phyloP scores from a whole-genome alignment of 306 rosid genomes.

The Hylodesmum podocarpum region DNA sequence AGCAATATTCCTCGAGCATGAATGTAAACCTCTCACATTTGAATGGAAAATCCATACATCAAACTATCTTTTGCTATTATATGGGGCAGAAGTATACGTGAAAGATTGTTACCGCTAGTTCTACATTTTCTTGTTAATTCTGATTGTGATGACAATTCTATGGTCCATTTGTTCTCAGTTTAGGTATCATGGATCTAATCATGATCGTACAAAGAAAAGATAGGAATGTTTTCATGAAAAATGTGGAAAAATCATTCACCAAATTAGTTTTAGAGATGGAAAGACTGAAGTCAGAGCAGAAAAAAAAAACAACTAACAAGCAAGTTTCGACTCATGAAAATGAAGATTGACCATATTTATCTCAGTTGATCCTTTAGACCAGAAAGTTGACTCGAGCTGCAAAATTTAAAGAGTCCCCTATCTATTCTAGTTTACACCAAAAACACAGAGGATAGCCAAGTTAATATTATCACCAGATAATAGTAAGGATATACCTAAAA shows the following conservation, averaged over 20 bases:
- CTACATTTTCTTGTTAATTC: not conserved
- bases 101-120: not conserved
- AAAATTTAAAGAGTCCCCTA: not conserved
- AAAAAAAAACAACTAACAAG: not conserved
- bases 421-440: not conserved
- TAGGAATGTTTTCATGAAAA: constrained; percentile 6
- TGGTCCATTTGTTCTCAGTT: not conserved
- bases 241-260: constrained; percentile 5
- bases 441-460: not conserved
- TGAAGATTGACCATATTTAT: constrained; percentile 9
- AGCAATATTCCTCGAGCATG: not conserved
- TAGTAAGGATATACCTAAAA: constrained; percentile 57
- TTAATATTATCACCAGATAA: not conserved
- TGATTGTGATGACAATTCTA: not conserved
- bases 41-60: not conserved
- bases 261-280: not conserved
- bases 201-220: not conserved
- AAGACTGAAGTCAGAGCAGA: not conserved
- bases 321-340: constrained; percentile 17
- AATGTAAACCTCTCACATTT: not conserved
- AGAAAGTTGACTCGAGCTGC: not conserved
- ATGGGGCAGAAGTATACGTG: not conserved
- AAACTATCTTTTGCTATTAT: constrained; percentile 1
- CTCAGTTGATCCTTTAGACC: constrained; percentile 14
- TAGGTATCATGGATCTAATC: not conserved